Evolutionary conservation across 73 alveolate genomes (phyloP), one percentile per base, ranked within the genome.

Genomic region (Paraurostyla sp.): DNA sequence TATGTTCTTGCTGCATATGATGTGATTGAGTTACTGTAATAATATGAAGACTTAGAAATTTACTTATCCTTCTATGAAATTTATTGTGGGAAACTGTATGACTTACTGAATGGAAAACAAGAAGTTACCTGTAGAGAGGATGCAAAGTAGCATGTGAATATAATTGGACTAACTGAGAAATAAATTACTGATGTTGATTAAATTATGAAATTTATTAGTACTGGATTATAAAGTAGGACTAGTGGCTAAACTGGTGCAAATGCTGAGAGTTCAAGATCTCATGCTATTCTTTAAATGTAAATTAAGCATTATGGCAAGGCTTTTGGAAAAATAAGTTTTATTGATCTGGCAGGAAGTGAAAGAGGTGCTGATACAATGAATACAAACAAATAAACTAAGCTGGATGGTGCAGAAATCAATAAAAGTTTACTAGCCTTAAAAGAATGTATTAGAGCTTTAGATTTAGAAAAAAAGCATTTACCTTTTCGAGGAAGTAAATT

Each of bases 331-430:
- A 93, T 98, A 83, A 86, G 98, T 65, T 98, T 99, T 91, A 99
- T 99, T 35, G 99, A 99, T 92, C 95, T 99, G 76, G 99, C 99
- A 0, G 99, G 99, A 78, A 97, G 99, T 76, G 99, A 99, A 93
- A 92, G 99, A 81, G 99, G 99, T 35, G 99, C 99, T 3, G 99
- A 99, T 94, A 98, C 99, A 73, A 87, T 97, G 56, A 99, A 98
- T 87, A 92, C 95, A 52, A 95, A 97, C 84, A 95, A 94, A 87
- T 94, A 98, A 96, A 98, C 99, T 7, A 95, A 99, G 71, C 93
- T 97, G 65, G 99, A 99, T 89, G 99, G 99, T 9, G 99, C 99
- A 29, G 99, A 98, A 92, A 99, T 99, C 85, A 99, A 99, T 93
- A 98, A 99, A 93, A 97, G 99, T 32, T 93, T 99, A 57, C 89